Base-by-base conservation (phyloP, 148 eudicot genomes). In the Spergularia bocconei region DNA sequence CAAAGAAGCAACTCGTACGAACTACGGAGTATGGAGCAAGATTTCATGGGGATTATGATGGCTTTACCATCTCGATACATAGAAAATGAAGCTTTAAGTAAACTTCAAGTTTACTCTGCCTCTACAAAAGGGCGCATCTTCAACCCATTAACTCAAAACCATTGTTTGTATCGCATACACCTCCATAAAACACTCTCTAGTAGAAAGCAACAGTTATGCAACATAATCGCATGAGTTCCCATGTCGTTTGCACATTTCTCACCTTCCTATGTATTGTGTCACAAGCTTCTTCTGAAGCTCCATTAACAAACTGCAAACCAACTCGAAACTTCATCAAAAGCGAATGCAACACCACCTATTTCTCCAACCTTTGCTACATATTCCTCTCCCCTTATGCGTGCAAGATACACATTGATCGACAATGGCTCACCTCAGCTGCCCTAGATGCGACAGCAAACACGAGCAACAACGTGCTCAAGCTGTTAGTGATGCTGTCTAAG, bases 401-500 rank as follows among this genome's bases (percentile, higher is more conserved):
- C 33, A 52, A 52, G 19, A 69, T 53, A 9, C 72, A 2, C 3
- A 53, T 53, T 13, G 29, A 69, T 16, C 72, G 72, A 69, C 72
- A 25, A 14, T 8, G 16, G 17, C 72, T 69, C 4, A 52, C 60
- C 13, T 13, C 52, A 21, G 39, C 72, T 0, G 60, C 60, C 11
- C 4, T 69, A 54, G 14, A 69, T 11, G 17, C 41, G 20, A 33
- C 58, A 19, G 29, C 29, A 13, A 69, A 52, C 71, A 69, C 13
- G 7, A 33, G 36, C 39, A 11, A 53, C 29, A 53, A 69, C 19
- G 41, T 52, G 10, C 60, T 69, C 1, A 69, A 69, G 54, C 0
- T 69, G 59, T 29, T 69, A 7, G 72, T 69, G 72, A 69, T 23
- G 9, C 13, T 69, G 72, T 69, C 72, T 15, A 69, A 69, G 72